phyloP scores from a whole-genome alignment of 306 rosid genomes.

The Pterocarpus macrocarpus region DNA sequence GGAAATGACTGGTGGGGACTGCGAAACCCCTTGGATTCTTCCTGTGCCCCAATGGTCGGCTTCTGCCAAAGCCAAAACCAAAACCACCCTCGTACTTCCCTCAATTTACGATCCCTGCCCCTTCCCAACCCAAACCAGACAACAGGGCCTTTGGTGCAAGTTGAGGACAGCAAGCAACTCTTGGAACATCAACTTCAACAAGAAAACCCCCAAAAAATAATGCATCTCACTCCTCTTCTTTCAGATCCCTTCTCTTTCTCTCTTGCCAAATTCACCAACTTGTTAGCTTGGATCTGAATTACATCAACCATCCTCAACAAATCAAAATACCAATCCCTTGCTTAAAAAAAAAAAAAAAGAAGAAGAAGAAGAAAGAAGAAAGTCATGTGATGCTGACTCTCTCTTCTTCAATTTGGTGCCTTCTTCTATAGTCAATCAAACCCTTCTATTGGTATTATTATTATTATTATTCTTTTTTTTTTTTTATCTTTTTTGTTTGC shows the following conservation, averaged over 20 bases:
- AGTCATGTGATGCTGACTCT: slow-evolving; percentile 2
- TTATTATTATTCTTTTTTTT: no score
- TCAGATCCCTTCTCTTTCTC: slow-evolving; percentile 1
- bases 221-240: not conserved
- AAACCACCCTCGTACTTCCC: slow-evolving; percentile 16
- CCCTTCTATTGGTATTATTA: not conserved
- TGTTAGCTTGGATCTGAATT: not conserved
- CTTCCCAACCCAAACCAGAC: not conserved
- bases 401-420: not conserved
- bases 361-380: no score
- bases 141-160: slow-evolving; percentile 1
- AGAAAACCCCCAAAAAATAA: not conserved
- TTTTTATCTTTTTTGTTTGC: not conserved
- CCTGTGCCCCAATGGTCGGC: slow-evolving; percentile 23
- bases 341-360: no score
- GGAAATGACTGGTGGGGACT: slow-evolving; percentile 12
- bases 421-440: not conserved
- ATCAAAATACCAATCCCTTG: not conserved
- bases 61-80: not conserved
- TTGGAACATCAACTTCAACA: not conserved
- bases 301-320: not conserved
- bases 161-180: slow-evolving; percentile 6
- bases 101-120: slow-evolving; percentile 57
- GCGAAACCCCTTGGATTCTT: slow-evolving; percentile 56
- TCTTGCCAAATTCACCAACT: not conserved